Evolutionary conservation across 1,139 yeast genomes (phyloP).

Genomic region (Protomyces macrosporus): DNA sequence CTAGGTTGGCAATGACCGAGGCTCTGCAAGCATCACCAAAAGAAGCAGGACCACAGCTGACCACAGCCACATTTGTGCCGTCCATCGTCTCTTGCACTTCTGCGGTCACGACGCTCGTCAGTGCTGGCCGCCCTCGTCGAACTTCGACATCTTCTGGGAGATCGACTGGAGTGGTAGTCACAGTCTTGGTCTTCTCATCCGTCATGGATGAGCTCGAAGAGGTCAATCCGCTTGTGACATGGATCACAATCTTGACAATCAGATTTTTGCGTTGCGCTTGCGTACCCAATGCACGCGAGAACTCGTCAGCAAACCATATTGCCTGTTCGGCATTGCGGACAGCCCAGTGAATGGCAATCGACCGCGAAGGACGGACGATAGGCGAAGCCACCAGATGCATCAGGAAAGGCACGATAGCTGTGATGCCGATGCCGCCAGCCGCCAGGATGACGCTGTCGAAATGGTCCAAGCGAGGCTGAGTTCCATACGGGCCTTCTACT

Average conservation of each 20-base stretch:
- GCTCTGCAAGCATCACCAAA: neutral
- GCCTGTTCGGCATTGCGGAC: neutral
- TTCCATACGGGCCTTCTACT: conserved; percentile 65
- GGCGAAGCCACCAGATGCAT: neutral
- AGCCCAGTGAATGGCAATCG: conserved; percentile 26
- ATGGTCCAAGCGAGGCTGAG: conserved; percentile 47
- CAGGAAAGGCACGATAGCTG: conserved; percentile 47
- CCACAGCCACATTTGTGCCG: neutral
- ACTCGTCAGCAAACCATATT: neutral
- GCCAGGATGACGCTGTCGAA: conserved; percentile 54
- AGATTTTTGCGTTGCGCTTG: neutral
- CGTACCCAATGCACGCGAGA: neutral
- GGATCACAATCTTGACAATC: neutral
- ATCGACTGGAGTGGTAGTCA: neutral
- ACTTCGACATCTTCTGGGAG: neutral
- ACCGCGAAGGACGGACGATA: neutral
- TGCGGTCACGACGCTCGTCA: neutral
- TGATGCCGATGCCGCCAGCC: conserved; percentile 74
- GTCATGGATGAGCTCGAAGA: neutral
- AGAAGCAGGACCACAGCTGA: neutral
- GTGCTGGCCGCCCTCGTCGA: neutral
- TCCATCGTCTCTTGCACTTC: neutral
- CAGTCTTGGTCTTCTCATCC: neutral
- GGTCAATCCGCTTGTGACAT: neutral
- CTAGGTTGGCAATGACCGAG: neutral